These are phyloP conservation scores for Dianthus caryophyllus DNA, from an alignment of 148 eudicot genomes.

Conservation along the genomic window DNA sequence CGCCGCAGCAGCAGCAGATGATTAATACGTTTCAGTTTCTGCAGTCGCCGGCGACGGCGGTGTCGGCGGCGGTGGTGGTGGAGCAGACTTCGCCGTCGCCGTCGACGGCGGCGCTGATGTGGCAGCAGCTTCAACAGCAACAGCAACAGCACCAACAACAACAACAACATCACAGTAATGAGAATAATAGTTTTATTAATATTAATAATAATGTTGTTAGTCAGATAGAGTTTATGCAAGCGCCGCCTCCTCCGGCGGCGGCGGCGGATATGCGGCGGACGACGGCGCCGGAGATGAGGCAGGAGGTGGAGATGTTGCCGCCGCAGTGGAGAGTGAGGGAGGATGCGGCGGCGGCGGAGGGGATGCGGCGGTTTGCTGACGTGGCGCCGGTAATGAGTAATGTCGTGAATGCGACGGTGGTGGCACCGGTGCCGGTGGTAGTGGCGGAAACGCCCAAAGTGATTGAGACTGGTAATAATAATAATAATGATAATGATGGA, in stretches of 20 bases:
- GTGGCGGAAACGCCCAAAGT: too few relatives aligned
- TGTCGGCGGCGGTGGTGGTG: conserved; percentile 10
- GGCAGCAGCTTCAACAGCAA: neutral
- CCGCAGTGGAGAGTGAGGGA: too few relatives aligned
- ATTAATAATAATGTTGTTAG: neutral
- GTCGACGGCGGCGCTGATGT: conserved; percentile 13
- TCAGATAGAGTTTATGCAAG: conserved; percentile 19
- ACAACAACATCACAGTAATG: neutral
- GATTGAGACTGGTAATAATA: too few relatives aligned
- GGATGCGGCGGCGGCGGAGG: too few relatives aligned
- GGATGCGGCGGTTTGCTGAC: neutral
- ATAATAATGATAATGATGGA: conserved; percentile 20
- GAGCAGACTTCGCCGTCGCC: too few relatives aligned
- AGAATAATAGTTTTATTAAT: too few relatives aligned
- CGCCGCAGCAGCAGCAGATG: neutral
- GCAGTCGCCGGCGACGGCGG: conserved; percentile 23
- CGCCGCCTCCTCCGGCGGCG: conserved; percentile 9
- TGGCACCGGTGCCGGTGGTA: conserved; percentile 6
- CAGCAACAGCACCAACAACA: conserved; percentile 5
- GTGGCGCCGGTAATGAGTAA: neutral
- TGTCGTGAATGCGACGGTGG: too few relatives aligned
- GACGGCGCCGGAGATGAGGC: too few relatives aligned
- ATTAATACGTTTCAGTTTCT: conserved; percentile 37
- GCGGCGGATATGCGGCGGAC: too few relatives aligned
- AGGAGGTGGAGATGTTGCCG: too few relatives aligned